Evolutionary conservation across 2,329 filamentous ascomycete species (phyloP).

Genomic region (Coniochaeta hoffmannii): DNA sequence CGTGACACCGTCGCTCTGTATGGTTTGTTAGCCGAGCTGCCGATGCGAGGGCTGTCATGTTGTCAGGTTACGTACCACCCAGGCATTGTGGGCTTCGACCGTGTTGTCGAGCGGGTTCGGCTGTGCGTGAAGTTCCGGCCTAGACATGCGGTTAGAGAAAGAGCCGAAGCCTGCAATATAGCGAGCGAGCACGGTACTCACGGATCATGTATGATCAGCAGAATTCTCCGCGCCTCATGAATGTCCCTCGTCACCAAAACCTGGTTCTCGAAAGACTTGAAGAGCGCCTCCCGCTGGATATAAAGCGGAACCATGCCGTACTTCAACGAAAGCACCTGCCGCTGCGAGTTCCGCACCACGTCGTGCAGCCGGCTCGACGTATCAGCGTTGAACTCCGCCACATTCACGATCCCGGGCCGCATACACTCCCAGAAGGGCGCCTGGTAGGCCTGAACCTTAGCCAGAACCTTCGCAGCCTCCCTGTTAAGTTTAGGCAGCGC

Average conservation of each 20-base stretch:
- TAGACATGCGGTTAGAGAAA: constrained; percentile 62
- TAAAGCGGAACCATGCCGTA: constrained; percentile 74
- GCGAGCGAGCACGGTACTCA: constrained; percentile 35
- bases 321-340: constrained; percentile 60
- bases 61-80: constrained; percentile 59
- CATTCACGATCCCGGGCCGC: constrained; percentile 56
- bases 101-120: constrained; percentile 63
- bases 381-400: constrained; percentile 42
- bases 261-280: constrained; percentile 77
- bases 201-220: constrained; percentile 90
- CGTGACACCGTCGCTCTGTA: constrained; percentile 70
- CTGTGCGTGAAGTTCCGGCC: constrained; percentile 63
- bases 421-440: constrained; percentile 83
- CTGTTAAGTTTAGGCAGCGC: constrained; percentile 48
- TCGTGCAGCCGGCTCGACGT: constrained; percentile 65
- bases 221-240: constrained; percentile 55
- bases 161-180: constrained; percentile 41
- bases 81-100: constrained; percentile 77
- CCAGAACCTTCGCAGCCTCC: constrained; percentile 48
- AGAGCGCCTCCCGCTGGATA: constrained; percentile 66
- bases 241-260: constrained; percentile 74
- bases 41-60: constrained; percentile 1
- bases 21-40: constrained; percentile 19
- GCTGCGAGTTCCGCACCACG: constrained; percentile 70
- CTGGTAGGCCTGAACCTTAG: constrained; percentile 52